Percentiles rank a stretch among this genome's conserved stretches.
These are phyloP conservation scores for Huntiella moniliformis DNA, from an alignment of 2,329 filamentous ascomycete genomes.

Conservation along the genomic window DNA sequence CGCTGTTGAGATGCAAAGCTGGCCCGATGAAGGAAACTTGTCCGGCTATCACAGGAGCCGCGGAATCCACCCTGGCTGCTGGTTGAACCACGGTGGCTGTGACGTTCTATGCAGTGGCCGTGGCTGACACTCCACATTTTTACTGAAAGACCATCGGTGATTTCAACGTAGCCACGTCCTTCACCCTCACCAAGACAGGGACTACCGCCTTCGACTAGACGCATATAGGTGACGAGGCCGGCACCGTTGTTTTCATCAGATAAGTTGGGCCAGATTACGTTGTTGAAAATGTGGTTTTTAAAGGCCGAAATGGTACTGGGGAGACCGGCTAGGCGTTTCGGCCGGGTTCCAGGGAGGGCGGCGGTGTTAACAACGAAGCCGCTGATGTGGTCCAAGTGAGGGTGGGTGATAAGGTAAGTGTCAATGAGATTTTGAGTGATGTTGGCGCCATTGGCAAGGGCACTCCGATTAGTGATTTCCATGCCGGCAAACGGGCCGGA, in stretches of 20 bases:
- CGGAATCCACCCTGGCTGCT: constrained; percentile 32
- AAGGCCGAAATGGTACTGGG: constrained; percentile 81
- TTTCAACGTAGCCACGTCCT: constrained; percentile 65
- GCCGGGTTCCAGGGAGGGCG: constrained; percentile 57
- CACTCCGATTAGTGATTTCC: constrained; percentile 43
- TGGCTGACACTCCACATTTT: constrained; percentile 79
- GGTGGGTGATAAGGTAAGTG: constrained; percentile 83
- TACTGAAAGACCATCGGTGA: constrained; percentile 75
- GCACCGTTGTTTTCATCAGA: constrained; percentile 92
- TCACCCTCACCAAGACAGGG: constrained; percentile 65
- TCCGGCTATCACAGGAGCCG: constrained; percentile 28
- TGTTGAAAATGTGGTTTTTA: constrained; percentile 92
- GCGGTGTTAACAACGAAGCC: constrained; percentile 90
- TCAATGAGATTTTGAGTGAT: constrained; percentile 65
- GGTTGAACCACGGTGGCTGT: constrained; percentile 40
- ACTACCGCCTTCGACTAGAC: constrained; percentile 76
- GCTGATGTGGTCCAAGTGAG: constrained; percentile 88
- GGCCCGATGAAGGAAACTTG: constrained; percentile 14
- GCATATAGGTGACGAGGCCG: constrained; percentile 75
- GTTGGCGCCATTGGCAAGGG: constrained; percentile 62
- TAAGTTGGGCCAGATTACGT: constrained; percentile 92
- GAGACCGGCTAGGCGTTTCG: constrained; percentile 72
- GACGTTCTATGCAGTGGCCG: constrained; percentile 66
- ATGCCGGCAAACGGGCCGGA: constrained; percentile 67
- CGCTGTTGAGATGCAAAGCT: constrained; percentile 1